Evolutionary conservation across 805 yeast species (phyloP).

Genomic region (Yarrowia phangngaensis): DNA sequence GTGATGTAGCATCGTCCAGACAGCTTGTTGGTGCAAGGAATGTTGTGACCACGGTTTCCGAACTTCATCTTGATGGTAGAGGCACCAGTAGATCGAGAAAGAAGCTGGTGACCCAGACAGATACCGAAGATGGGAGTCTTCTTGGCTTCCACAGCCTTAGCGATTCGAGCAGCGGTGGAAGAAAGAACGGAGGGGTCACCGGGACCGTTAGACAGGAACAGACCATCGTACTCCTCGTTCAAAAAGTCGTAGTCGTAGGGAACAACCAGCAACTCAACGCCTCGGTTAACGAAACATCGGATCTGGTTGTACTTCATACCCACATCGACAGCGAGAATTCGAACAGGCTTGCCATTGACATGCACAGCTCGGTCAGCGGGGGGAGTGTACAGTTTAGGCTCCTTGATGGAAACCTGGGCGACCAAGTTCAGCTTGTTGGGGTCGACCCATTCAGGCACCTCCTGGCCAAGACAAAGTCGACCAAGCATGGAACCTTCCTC

Average conservation of each 20-base stretch:
- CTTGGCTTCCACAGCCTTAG: constrained; percentile 55
- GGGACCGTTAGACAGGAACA: constrained; percentile 96
- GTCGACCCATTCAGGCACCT: constrained; percentile 81
- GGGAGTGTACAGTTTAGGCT: constrained; percentile 76
- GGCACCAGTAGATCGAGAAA: constrained; percentile 95
- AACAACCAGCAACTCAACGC: constrained; percentile 92
- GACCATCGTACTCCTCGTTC: constrained; percentile 82
- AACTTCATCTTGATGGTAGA: constrained; percentile 85
- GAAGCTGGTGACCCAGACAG: constrained; percentile 95
- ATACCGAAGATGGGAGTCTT: constrained; percentile 94
- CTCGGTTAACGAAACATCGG: constrained; percentile 92
- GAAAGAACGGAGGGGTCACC: constrained; percentile 94
- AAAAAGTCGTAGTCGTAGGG: constrained; percentile 92
- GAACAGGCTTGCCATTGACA: constrained; percentile 69
- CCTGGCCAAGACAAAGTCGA: constrained; percentile 56
- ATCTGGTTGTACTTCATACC: constrained; percentile 98
- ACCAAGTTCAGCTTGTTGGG: constrained; percentile 91
- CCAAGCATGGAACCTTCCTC: constrained; percentile 91
- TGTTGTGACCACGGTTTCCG: constrained; percentile 99
- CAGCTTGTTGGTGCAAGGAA: constrained; percentile 84
- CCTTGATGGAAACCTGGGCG: constrained; percentile 76
- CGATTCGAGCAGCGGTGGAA: constrained; percentile 58
- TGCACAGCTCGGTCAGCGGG: constrained; percentile 48
- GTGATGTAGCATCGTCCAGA: constrained; percentile 98
- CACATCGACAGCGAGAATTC: constrained; percentile 88